Conservation (phyloP, 2,329 filamentous ascomycete genomes). For the Venturia aucupariae region DNA sequence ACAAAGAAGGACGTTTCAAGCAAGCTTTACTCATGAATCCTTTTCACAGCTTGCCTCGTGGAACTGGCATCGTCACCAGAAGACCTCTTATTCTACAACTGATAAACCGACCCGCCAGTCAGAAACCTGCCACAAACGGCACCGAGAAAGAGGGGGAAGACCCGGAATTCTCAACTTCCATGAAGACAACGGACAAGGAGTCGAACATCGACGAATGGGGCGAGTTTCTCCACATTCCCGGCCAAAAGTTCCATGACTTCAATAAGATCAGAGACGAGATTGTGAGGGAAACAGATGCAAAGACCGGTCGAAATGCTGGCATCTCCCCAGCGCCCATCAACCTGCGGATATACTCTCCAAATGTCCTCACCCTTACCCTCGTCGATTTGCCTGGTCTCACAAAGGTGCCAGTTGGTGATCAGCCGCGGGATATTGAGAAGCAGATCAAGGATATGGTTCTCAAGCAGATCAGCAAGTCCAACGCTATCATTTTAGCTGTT, state of each 20-base stretch:
- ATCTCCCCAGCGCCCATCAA: constrained; percentile 97
- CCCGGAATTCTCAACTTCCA: constrained; percentile 20
- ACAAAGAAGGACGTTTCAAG: neutral
- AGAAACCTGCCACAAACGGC: constrained; percentile 60
- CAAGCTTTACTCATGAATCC: neutral
- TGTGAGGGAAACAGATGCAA: constrained; percentile 87
- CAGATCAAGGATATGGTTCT: constrained; percentile 98
- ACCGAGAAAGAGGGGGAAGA: constrained; percentile 44
- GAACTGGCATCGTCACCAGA: constrained; percentile 93
- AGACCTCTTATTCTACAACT: constrained; percentile 94
- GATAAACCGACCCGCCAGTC: constrained; percentile 69
- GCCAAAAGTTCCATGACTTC: constrained; percentile 96
- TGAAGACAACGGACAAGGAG: constrained; percentile 67
- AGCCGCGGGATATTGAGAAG: constrained; percentile 90
- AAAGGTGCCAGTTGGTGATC: constrained; percentile 92
- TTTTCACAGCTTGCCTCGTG: constrained; percentile 70
- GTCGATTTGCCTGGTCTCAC: constrained; percentile 95
- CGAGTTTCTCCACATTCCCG: constrained; percentile 95
- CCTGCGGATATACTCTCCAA: constrained; percentile 94
- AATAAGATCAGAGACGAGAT: constrained; percentile 98
- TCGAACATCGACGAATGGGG: constrained; percentile 96
- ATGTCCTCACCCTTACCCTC: constrained; percentile 91
- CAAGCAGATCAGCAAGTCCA: constrained; percentile 97
- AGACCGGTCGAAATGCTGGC: constrained; percentile 91
- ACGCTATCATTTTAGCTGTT: constrained; percentile 94